Conservation (phyloP, 768 basidiomycete species). For the Gautieria morchelliformis region DNA sequence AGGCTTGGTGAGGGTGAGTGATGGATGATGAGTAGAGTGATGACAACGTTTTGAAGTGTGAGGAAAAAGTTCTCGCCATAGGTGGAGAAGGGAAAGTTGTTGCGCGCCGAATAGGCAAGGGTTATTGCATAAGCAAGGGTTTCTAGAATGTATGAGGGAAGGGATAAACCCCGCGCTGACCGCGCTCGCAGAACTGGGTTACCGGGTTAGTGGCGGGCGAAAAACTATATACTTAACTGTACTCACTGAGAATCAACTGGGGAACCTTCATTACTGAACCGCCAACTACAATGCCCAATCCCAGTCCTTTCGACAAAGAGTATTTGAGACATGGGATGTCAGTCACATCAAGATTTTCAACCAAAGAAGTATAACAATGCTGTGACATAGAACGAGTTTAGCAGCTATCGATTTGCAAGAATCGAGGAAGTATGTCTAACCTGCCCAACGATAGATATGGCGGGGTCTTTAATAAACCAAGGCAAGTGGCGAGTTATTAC, state of each 20-base stretch:
- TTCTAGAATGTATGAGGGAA: conserved; percentile 83
- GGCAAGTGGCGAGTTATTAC: conserved; percentile 78
- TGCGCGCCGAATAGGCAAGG: conserved; percentile 75
- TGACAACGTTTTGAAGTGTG: conserved; percentile 76
- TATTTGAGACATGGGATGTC: conserved; percentile 86
- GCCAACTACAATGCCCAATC: conserved; percentile 85
- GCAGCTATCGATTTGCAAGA: not conserved
- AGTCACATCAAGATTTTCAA: conserved; percentile 71
- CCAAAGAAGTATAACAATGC: conserved; percentile 86
- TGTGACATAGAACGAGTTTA: conserved; percentile 21
- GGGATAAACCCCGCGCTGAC: conserved; percentile 80
- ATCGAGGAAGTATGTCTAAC: conserved; percentile 29
- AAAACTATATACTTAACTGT: not conserved
- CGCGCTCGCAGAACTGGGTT: conserved; percentile 53
- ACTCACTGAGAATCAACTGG: conserved; percentile 77
- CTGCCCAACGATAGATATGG: conserved; percentile 73
- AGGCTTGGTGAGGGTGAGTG: conserved; percentile 24
- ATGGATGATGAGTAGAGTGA: conserved; percentile 78
- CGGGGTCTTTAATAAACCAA: conserved; percentile 73
- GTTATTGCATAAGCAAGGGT: conserved; percentile 87
- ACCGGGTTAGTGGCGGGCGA: conserved; percentile 3
- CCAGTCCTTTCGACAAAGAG: conserved; percentile 84
- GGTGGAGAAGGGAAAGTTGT: conserved; percentile 88
- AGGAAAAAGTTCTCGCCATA: conserved; percentile 98
- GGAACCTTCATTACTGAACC: conserved; percentile 96